phyloP scores from a whole-genome alignment of 345 rosid genomes.

The Leavenworthia alabamica region DNA sequence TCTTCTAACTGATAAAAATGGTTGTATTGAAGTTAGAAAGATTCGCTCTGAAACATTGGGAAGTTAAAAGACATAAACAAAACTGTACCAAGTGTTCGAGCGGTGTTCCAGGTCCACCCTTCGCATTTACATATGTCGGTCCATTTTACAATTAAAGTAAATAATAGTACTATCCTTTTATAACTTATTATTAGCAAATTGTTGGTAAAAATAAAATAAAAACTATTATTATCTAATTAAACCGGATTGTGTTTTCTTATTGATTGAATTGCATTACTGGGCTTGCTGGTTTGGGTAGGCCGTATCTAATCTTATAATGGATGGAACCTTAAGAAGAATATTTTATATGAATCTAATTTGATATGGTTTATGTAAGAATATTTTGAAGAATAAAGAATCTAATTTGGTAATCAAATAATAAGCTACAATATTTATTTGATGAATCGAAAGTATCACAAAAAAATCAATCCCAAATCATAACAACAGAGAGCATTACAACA shows the following conservation, averaged over 20 bases:
- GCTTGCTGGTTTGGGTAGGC: slow-evolving; percentile 20
- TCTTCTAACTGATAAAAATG: neutral
- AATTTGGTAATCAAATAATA: too few species aligned
- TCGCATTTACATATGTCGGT: slow-evolving; percentile 30
- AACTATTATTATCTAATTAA: neutral
- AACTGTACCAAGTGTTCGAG: slow-evolving; percentile 15
- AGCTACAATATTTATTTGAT: neutral
- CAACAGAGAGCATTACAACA: slow-evolving; percentile 58
- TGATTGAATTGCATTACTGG: slow-evolving; percentile 19
- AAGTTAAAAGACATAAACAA: slow-evolving; percentile 33
- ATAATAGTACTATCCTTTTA: neutral
- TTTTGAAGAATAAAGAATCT: too few species aligned
- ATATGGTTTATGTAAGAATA: too few species aligned
- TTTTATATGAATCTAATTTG: too few species aligned
- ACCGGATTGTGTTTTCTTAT: neutral
- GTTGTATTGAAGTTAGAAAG: slow-evolving; percentile 25
- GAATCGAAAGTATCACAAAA: neutral
- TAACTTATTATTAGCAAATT: neutral
- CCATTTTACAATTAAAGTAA: neutral
- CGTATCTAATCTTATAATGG: neutral
- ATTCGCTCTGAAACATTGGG: slow-evolving; percentile 35
- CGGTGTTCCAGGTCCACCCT: slow-evolving; percentile 22
- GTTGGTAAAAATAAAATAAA: neutral
- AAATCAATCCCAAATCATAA: slow-evolving; percentile 71
- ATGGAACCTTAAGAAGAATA: neutral